Conservation (phyloP, 345 rosid genomes). For the Hibiscus syriacus region DNA sequence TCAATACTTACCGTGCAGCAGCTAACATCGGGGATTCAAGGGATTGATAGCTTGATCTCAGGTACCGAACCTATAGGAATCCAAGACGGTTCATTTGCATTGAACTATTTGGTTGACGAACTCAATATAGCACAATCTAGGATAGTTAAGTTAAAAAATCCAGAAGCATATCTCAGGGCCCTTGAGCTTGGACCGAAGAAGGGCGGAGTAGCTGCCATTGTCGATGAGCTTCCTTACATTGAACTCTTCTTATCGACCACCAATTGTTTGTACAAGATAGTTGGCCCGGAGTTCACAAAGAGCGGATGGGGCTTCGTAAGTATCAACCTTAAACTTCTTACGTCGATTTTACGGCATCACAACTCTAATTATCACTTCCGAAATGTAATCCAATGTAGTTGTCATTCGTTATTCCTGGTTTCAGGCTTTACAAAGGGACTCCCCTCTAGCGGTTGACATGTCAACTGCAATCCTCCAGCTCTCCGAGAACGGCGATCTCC, state of each 20-base stretch:
- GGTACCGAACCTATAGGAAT: conserved; percentile 66
- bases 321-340: conserved; percentile 3
- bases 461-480: conserved; percentile 84
- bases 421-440: conserved; percentile 93
- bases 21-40: conserved; percentile 63
- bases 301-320: conserved; percentile 99
- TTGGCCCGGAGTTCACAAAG: conserved; percentile 89
- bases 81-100: conserved; percentile 82
- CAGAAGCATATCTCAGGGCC: conserved; percentile 33
- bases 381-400: neutral
- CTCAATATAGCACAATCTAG: conserved; percentile 73
- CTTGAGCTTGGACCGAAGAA: conserved; percentile 52
- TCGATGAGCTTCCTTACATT: conserved; percentile 85
- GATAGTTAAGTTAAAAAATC: conserved; percentile 38
- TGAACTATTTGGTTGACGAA: conserved; percentile 67
- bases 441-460: conserved; percentile 82
- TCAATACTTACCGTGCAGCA: conserved; percentile 91
- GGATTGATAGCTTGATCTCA: conserved; percentile 66
- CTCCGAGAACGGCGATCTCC: conserved; percentile 80
- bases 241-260: conserved; percentile 62
- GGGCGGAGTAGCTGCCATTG: conserved; percentile 87
- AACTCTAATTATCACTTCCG: neutral
- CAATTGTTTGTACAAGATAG: conserved; percentile 60
- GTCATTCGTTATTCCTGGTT: neutral
- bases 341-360: neutral